Base-by-base conservation (phyloP, 352 stramenopile species). In the Globisporangium lucens region DNA sequence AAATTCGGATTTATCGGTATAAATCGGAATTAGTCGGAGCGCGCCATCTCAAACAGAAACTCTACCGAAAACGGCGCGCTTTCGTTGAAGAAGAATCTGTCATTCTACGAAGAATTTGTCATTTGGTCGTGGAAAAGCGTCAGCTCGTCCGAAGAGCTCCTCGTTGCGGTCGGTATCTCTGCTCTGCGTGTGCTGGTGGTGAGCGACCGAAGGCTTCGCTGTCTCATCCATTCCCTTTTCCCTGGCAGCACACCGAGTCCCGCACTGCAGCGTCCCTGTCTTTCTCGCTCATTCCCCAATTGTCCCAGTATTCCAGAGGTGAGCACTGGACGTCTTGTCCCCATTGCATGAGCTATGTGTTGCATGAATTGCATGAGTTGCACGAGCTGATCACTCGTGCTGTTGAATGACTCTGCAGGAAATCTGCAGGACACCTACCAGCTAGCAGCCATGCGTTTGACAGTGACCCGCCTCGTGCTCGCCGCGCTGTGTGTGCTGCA, bases 401-500 rank as follows among this genome's bases (percentile, higher is more conserved):
- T n/a, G 33, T 20, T 57, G 51, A 22, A 22, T n/a, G 51, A 36
- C n/a, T 22, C 17, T 22, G 43, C 9, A 49, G 41, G 15, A n/a
- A 9, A 49, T 17, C 24, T 17, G 15, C 8, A 51, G 43, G 1
- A 8, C 6, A 51, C 7, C 1, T 3, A 35, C 51, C 4, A 57
- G 15, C 24, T 8, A 36, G 24, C 24, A 36, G 22, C 6, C 24
- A 61, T 61, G 56, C 56, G 56, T 35, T 20, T 61, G 35, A 47
- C 35, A 17, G 36, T 52, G 22, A 1, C n/a, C 27, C n/a, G 13
- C 24, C 36, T 63, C 24, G 57, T 63, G 10, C 36, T 63, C 12
- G 57, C n/a, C 4, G 24, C 57, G 36, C 43, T 63, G 4, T 63
- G 36, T 38, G 57, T 63, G n/a, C 36, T 63, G 33, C 57, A 63